Percentiles rank a stretch among this genome's conserved stretches.
Conservation (phyloP, 2,329 filamentous ascomycete species). For the Hymenoscyphus linearis region DNA sequence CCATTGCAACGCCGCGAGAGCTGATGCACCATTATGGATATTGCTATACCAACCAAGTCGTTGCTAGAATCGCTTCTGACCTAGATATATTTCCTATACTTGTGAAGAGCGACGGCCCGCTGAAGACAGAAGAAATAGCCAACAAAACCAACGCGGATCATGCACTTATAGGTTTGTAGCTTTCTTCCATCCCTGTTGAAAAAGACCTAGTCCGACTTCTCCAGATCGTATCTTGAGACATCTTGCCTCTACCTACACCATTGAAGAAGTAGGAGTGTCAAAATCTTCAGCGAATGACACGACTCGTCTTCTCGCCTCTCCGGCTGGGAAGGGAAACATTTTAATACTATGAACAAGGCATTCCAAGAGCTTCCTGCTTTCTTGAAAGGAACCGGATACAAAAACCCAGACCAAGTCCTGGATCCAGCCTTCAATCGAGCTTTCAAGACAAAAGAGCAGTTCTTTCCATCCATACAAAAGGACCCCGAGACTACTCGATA, state of each 20-base stretch:
- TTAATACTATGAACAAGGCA: background rate
- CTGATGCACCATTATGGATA: constrained; percentile 5
- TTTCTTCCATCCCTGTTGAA: background rate
- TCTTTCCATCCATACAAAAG: background rate
- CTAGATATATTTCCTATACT: constrained; percentile 2
- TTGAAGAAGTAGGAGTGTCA: background rate
- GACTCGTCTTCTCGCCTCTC: background rate
- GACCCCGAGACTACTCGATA: background rate
- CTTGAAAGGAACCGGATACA: background rate
- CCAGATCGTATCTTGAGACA: constrained; percentile 2
- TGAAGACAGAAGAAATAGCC: constrained; percentile 3
- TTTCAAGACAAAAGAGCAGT: background rate
- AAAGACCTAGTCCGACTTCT: background rate
- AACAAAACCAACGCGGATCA: background rate
- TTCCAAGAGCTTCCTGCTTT: background rate
- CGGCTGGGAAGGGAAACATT: background rate
- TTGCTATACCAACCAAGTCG: background rate
- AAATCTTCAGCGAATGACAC: constrained; percentile 2
- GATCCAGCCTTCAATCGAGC: background rate
- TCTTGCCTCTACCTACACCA: background rate
- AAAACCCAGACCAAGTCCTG: background rate
- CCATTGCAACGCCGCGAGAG: background rate
- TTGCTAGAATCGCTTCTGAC: constrained; percentile 1
- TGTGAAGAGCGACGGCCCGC: background rate
- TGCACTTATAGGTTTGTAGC: background rate